Percentiles rank a stretch among this genome's conserved stretches.
phyloP scores from a whole-genome alignment of 148 eudicot species.

The Agrostemma githago region DNA sequence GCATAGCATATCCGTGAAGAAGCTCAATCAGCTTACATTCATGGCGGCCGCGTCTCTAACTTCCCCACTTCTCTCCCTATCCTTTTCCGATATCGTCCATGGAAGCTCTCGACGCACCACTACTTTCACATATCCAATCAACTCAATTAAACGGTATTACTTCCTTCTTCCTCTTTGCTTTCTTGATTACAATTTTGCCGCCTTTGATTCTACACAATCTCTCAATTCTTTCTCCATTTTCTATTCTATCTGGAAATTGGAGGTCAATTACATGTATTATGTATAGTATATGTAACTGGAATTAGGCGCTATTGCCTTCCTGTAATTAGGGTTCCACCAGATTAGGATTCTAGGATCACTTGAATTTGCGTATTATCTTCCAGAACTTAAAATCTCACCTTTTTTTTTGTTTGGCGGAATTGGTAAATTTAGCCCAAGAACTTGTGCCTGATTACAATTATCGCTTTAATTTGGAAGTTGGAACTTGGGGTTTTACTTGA shows the following conservation, averaged over 20 bases:
- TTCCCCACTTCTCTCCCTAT: background rate
- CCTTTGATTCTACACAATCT: background rate
- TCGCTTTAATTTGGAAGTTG: too few species aligned
- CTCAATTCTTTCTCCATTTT: background rate
- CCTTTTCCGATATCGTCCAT: background rate
- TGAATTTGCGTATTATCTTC: too few species aligned
- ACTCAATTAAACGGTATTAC: background rate
- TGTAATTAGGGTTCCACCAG: background rate
- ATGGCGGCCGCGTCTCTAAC: background rate
- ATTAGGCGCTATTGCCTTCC: background rate
- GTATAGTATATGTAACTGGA: background rate
- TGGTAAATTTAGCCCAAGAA: too few species aligned
- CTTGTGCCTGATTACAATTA: too few species aligned
- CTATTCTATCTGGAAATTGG: background rate
- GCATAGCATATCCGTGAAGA: background rate
- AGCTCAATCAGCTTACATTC: background rate
- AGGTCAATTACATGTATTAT: too few species aligned
- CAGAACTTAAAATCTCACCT: too few species aligned
- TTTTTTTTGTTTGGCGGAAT: too few species aligned
- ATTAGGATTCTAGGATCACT: too few species aligned
- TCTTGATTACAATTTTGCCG: background rate
- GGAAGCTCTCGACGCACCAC: background rate
- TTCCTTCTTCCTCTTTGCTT: background rate
- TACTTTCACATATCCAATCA: background rate
- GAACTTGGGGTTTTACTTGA: too few species aligned